Conservation (phyloP, 2,329 filamentous ascomycete genomes). For the Gliomastix tumulicola region DNA sequence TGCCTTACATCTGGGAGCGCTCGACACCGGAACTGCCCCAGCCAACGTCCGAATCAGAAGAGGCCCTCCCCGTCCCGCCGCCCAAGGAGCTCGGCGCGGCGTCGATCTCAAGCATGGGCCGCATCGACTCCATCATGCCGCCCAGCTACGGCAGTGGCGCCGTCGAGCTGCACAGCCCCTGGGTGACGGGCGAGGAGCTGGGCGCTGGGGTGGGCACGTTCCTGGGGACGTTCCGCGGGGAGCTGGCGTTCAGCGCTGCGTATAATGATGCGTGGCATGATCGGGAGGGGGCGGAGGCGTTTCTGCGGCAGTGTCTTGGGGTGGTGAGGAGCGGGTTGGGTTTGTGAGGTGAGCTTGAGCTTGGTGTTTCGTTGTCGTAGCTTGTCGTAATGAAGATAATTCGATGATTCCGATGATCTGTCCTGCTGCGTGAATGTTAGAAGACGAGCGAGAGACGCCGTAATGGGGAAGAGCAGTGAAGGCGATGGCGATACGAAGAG, state of each 20-base stretch:
- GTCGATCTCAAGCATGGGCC: slow-evolving; percentile 24
- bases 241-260: slow-evolving; percentile 27
- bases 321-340: too few relatives aligned
- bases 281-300: too few relatives aligned
- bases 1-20: slow-evolving; percentile 12
- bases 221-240: slow-evolving; percentile 26
- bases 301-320: too few relatives aligned
- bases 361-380: too few relatives aligned
- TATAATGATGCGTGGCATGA: slow-evolving; percentile 36
- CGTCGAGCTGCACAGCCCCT: slow-evolving; percentile 24
- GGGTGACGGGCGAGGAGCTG: slow-evolving; percentile 37
- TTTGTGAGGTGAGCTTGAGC: too few relatives aligned
- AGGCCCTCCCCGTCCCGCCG: slow-evolving; percentile 12
- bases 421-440: too few relatives aligned
- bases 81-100: slow-evolving; percentile 16
- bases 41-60: not conserved
- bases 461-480: too few relatives aligned
- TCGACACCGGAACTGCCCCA: slow-evolving; percentile 9
- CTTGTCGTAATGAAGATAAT: too few relatives aligned
- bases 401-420: too few relatives aligned
- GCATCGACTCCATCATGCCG: slow-evolving; percentile 23
- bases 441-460: too few relatives aligned
- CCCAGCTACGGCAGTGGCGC: slow-evolving; percentile 11
- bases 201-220: slow-evolving; percentile 29
- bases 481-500: too few relatives aligned